phyloP scores from a whole-genome alignment of 23 red algal genomes.

The Gracilariopsis chorda region DNA sequence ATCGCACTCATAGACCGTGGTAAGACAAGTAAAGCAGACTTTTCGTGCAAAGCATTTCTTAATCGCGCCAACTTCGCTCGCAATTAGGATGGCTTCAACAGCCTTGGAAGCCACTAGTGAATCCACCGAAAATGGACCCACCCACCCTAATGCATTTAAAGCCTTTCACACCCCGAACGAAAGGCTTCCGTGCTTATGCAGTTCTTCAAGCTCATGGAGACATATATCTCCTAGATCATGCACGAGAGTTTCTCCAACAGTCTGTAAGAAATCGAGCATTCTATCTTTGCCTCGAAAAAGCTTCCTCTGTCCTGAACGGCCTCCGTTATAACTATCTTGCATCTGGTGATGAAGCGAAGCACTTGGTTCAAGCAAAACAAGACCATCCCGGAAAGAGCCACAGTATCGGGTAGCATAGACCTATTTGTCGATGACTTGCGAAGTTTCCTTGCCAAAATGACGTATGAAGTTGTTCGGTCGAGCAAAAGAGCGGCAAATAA shows the following conservation, averaged over 20 bases:
- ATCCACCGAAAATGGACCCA: slow-evolving; percentile 28
- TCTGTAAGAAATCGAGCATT: not conserved
- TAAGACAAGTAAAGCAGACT: slow-evolving; percentile 16
- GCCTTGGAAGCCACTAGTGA: slow-evolving; percentile 10
- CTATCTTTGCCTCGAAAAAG: slow-evolving; percentile 1
- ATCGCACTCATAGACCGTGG: slow-evolving; percentile 55
- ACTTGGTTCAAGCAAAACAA: slow-evolving; percentile 3
- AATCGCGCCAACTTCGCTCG: slow-evolving; percentile 22
- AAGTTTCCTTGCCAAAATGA: slow-evolving; percentile 11
- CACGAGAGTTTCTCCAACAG: not conserved
- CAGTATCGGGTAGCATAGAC: not conserved
- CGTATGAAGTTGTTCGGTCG: slow-evolving; percentile 26
- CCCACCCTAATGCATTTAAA: not conserved
- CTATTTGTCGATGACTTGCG: slow-evolving; percentile 2
- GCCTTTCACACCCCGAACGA: not conserved
- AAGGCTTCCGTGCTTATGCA: not conserved
- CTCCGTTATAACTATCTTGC: not conserved
- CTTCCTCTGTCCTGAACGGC: not conserved
- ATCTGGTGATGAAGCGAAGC: not conserved
- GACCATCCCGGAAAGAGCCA: not conserved
- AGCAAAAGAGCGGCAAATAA: slow-evolving; percentile 50
- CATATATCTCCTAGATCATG: not conserved
- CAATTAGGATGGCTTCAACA: slow-evolving; percentile 32
- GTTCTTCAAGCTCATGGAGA: not conserved
- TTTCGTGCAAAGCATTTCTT: not conserved